Evolutionary conservation across 176 grass and related monocot species (phyloP).

Genomic region (Oryza australiensis): DNA sequence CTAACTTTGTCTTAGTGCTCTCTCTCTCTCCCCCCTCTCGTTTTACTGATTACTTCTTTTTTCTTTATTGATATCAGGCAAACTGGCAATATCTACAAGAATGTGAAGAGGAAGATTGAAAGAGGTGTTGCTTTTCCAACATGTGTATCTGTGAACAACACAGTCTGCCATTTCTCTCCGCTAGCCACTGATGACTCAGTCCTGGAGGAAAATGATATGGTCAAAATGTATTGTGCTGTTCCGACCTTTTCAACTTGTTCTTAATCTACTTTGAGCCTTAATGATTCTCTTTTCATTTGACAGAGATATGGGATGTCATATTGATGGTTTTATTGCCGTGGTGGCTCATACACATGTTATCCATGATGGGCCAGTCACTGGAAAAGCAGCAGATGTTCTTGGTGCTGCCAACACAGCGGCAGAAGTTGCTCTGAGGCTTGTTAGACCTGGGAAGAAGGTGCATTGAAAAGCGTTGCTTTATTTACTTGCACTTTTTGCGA

Average conservation of each 20-base stretch:
- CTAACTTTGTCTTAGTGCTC: not conserved
- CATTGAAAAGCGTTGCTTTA: not conserved
- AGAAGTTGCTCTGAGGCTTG: slow-evolving; percentile 89
- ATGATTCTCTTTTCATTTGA: slow-evolving; percentile 20
- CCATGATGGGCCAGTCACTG: slow-evolving; percentile 63
- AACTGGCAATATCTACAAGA: slow-evolving; percentile 95
- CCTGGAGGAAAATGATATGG: slow-evolving; percentile 88
- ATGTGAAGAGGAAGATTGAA: slow-evolving; percentile 96
- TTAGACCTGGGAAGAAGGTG: slow-evolving; percentile 98
- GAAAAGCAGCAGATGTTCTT: slow-evolving; percentile 88
- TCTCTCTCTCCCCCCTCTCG: not conserved
- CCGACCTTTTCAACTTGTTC: not conserved
- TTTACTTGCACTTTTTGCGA: not conserved
- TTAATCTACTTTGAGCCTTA: not conserved
- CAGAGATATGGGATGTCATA: slow-evolving; percentile 98
- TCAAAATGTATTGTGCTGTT: slow-evolving; percentile 83
- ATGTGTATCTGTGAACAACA: slow-evolving; percentile 92
- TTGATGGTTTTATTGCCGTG: slow-evolving; percentile 99
- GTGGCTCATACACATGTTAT: slow-evolving; percentile 94
- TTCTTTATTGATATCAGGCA: slow-evolving; percentile 52
- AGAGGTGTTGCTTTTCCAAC: slow-evolving; percentile 94
- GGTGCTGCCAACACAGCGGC: slow-evolving; percentile 90
- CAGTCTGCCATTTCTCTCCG: slow-evolving; percentile 91
- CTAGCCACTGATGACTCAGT: slow-evolving; percentile 78
- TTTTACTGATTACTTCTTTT: slow-evolving; percentile 18